These are phyloP conservation scores for Oropetium thomaeum DNA, from an alignment of 176 grass and related monocot genomes.

Conservation along the genomic window DNA sequence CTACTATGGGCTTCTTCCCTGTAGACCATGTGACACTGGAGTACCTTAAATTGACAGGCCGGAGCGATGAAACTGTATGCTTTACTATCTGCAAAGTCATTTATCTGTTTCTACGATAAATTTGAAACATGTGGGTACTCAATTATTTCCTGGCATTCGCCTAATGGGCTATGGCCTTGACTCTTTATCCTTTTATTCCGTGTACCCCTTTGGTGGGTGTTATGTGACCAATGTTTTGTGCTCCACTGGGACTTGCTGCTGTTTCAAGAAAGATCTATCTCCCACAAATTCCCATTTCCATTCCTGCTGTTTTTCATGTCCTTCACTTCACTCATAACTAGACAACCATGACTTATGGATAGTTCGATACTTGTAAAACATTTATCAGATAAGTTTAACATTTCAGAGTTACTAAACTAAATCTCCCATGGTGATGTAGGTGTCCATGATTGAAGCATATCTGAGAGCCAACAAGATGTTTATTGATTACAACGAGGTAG, in stretches of 20 bases:
- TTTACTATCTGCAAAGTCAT: conserved; percentile 3
- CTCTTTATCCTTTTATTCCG: neutral
- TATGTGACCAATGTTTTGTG: neutral
- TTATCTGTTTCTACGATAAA: neutral
- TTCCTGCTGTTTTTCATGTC: neutral
- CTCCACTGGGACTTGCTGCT: neutral
- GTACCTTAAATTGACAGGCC: conserved; percentile 86
- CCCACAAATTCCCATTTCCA: neutral
- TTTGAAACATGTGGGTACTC: neutral
- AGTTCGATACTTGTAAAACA: neutral
- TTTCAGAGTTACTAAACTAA: conserved; percentile 3
- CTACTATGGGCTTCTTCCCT: conserved; percentile 99
- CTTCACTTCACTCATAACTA: neutral
- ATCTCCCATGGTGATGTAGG: conserved; percentile 45
- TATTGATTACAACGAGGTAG: conserved; percentile 81
- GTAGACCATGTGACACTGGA: conserved; percentile 92
- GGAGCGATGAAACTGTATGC: conserved; percentile 83
- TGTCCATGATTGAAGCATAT: conserved; percentile 95
- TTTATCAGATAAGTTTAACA: neutral
- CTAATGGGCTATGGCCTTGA: neutral
- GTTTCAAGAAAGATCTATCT: neutral
- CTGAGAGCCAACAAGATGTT: conserved; percentile 89
- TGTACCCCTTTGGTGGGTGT: neutral
- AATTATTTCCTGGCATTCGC: neutral
- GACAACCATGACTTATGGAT: neutral